These are phyloP conservation scores for Yamagishiella unicocca DNA, from an alignment of 139 green algal species.

Conservation along the genomic window DNA sequence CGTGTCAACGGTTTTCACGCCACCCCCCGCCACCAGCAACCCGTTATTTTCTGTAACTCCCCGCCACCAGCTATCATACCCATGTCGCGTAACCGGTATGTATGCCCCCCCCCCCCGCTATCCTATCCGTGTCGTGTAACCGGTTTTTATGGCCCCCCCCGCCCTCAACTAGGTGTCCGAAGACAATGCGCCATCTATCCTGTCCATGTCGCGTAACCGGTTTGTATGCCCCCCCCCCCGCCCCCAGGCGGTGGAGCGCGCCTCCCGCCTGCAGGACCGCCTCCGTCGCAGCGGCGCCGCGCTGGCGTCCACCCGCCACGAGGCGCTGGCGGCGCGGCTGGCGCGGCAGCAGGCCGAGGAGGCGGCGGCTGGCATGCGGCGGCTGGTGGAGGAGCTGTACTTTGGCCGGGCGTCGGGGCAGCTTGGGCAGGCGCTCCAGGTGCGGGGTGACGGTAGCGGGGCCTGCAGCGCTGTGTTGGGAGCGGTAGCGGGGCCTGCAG, in stretches of 20 bases:
- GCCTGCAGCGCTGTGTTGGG: neutral
- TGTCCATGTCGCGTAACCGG: no score
- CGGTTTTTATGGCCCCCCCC: no score
- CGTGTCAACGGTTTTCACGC: no score
- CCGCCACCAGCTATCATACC: no score
- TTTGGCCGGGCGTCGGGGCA: neutral
- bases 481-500: neutral
- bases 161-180: no score
- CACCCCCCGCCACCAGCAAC: no score
- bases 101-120: no score
- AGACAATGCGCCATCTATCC: no score
- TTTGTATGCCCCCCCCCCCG: neutral
- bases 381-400: constrained; percentile 25
- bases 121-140: no score
- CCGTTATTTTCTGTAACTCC: no score
- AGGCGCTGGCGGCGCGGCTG: neutral
- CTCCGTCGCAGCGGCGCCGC: constrained; percentile 30
- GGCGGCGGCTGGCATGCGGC: neutral
- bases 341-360: neutral
- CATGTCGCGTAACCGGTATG: no score
- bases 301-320: neutral
- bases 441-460: neutral
- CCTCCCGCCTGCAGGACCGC: constrained; percentile 28
- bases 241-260: constrained; percentile 10
- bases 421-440: constrained; percentile 39